Evolutionary conservation across 2,329 filamentous ascomycete species (phyloP), one percentile per base, ranked within the genome.

Genomic region (Botrytis tulipae): DNA sequence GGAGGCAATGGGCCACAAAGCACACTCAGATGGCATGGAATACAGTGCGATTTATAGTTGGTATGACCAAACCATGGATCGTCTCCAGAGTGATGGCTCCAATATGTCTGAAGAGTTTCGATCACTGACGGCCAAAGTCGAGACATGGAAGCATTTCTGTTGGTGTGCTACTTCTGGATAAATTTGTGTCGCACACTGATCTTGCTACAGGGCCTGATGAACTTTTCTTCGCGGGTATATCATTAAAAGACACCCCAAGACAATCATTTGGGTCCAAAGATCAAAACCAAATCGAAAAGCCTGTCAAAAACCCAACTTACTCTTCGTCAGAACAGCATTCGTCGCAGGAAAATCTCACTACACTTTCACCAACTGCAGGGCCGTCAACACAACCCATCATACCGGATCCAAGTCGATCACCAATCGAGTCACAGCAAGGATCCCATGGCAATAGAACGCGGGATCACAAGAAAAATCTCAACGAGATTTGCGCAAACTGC

Each of bases 61-160:
- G 25, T 68, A 57, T 57, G 66, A 37, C 40, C 22, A 35, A 9
- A 57, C 10, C 8, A 10, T 68, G 40, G 48, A 57, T 10, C 18
- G 35, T 16, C 48, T 68, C n/a, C 25, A 42, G 7, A 68, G 32
- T 7, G 48, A 57, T 57, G 9, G 25, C 14, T 32, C 48, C 18
- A 22, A 44, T 32, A 29, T 57, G 10, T 18, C 66, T 32, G 35
- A 32, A 22, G 0, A 6, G 5, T 3, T 42, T 22, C 66, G 25
- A 32, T n/a, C n/a, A 1, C 2, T 57, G 2, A 68, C 8, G 18
- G 66, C 66, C 3, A 37, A 42, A 42, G 35, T 42, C 10, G 66
- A 68, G n/a, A 57, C 48, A 57, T 68, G 66, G 66, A 57, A 25
- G 42, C 1, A 68, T 20, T 68, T 68, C 35, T 68, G 66, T 68